Percentiles rank a stretch among this genome's conserved stretches.
Conservation (phyloP, 805 yeast genomes). For the Metschnikowia orientalis region DNA sequence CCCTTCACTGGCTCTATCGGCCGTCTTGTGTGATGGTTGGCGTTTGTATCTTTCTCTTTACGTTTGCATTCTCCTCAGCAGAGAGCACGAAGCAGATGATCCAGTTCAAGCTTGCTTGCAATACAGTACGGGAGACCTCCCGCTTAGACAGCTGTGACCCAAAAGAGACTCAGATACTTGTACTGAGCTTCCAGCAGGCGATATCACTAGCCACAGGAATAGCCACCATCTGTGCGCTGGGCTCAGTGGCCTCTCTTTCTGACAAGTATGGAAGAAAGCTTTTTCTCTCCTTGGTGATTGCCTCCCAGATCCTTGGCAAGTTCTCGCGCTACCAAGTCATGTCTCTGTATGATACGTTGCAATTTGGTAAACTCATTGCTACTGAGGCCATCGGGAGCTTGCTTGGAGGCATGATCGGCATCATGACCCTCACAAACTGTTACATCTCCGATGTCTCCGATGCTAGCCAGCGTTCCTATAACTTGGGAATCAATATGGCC, state of each 20-base stretch:
- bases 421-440: constrained; percentile 58
- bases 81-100: constrained; percentile 39
- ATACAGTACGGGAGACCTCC: constrained; percentile 15
- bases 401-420: constrained; percentile 60
- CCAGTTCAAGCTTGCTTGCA: constrained; percentile 29
- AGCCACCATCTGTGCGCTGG: constrained; percentile 49
- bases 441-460: constrained; percentile 73
- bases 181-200: constrained; percentile 49
- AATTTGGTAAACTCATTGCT: constrained; percentile 36
- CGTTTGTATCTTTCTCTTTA: constrained; percentile 35
- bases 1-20: constrained; percentile 49
- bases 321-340: constrained; percentile 23
- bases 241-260: constrained; percentile 42
- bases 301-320: constrained; percentile 21
- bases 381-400: constrained; percentile 44
- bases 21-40: constrained; percentile 56
- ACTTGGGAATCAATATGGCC: constrained; percentile 58
- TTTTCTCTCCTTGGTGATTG: constrained; percentile 21
- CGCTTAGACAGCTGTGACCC: constrained; percentile 26
- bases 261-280: constrained; percentile 37
- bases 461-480: constrained; percentile 51
- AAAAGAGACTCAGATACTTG: constrained; percentile 30
- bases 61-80: constrained; percentile 39
- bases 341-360: constrained; percentile 25
- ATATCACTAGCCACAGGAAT: constrained; percentile 39